Percentiles rank a stretch among this genome's conserved stretches.
Conservation (phyloP, 2,329 filamentous ascomycete genomes). For the Hypoxylon rubiginosum region DNA sequence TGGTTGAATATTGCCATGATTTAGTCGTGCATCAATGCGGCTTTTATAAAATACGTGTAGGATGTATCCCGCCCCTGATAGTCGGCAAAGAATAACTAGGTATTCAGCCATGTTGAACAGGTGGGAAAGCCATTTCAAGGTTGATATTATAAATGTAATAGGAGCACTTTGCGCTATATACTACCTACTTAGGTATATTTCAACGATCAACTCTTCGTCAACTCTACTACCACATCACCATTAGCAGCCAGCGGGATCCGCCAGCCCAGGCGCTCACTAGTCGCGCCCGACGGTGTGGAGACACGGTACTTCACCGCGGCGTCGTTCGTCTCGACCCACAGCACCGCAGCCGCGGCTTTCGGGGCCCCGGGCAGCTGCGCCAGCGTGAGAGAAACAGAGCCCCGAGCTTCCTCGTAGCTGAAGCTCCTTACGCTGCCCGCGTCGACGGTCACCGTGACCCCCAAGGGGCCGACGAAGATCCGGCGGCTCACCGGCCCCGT, state of each 20-base stretch:
- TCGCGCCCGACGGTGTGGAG: constrained; percentile 36
- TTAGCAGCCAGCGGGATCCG: constrained; percentile 44
- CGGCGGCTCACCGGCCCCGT: constrained; percentile 62
- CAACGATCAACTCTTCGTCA: constrained; percentile 20
- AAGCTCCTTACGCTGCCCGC: constrained; percentile 59
- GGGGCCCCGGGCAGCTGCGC: constrained; percentile 50
- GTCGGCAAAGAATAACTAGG: not conserved
- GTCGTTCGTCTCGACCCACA: constrained; percentile 55
- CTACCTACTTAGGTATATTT: not conserved
- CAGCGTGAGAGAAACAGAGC: constrained; percentile 49
- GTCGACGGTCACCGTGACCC: constrained; percentile 58
- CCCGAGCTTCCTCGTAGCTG: constrained; percentile 48
- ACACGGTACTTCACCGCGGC: constrained; percentile 45
- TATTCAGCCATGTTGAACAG: not conserved
- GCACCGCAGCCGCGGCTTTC: constrained; percentile 47
- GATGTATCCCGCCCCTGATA: not conserved
- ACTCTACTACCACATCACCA: constrained; percentile 43
- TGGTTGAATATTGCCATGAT: too few species aligned
- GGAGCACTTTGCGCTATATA: not conserved
- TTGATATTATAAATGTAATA: not conserved
- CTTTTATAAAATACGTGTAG: too few species aligned
- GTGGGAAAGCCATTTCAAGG: not conserved
- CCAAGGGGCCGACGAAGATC: constrained; percentile 63
- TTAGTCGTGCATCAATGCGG: too few species aligned
- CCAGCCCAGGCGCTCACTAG: constrained; percentile 48